Conservation (phyloP, 1,139 yeast species). For the Suhomyces maxii region DNA sequence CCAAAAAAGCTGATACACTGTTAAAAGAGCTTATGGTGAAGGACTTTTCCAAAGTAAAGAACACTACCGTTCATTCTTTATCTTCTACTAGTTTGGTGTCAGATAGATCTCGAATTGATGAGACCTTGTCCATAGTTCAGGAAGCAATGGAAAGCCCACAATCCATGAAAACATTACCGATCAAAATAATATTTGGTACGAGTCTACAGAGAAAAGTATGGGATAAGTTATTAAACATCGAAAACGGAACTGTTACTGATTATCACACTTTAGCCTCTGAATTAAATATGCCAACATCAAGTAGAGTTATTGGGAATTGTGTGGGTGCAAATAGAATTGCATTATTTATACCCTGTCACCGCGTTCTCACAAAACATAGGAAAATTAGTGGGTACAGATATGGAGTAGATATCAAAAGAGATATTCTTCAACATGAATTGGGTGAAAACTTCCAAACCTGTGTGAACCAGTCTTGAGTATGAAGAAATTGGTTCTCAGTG, state of each 20-base stretch:
- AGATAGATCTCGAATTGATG: conserved; percentile 7
- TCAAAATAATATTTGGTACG: conserved; percentile 24
- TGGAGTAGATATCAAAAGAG: conserved; percentile 21
- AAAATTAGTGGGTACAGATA: conserved; percentile 25
- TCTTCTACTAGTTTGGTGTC: conserved; percentile 1
- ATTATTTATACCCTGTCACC: conserved; percentile 27
- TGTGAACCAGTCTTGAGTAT: neutral
- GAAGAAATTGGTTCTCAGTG: neutral
- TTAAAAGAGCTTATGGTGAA: conserved; percentile 12
- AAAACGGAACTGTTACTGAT: conserved; percentile 16
- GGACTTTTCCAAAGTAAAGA: conserved; percentile 16
- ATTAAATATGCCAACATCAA: conserved; percentile 18
- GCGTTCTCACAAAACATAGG: conserved; percentile 20
- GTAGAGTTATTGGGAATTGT: conserved; percentile 25
- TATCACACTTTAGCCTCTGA: conserved; percentile 19
- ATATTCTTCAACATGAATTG: conserved; percentile 13
- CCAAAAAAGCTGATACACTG: conserved; percentile 10
- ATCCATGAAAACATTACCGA: conserved; percentile 2
- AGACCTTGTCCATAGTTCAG: conserved; percentile 15
- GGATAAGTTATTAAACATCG: conserved; percentile 17
- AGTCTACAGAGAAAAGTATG: conserved; percentile 24
- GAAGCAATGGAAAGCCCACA: conserved; percentile 16
- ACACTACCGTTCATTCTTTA: conserved; percentile 5
- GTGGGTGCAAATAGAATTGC: conserved; percentile 28
- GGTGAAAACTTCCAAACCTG: conserved; percentile 1